Evolutionary conservation across 371 early-diverging fungal species (phyloP).

Genomic region (Mortierella sp.): DNA sequence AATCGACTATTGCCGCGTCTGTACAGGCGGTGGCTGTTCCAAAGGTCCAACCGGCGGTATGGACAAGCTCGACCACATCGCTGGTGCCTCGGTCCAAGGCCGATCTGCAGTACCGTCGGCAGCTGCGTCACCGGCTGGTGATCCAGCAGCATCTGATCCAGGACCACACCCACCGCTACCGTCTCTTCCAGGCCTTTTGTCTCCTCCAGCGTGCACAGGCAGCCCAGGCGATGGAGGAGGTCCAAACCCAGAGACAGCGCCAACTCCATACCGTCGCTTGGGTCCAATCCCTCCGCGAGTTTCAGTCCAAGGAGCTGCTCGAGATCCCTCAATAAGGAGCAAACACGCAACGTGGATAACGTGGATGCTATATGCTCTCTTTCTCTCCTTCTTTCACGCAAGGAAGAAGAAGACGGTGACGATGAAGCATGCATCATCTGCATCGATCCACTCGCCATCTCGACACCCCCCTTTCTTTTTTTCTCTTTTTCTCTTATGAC

Average conservation of each 20-base stretch:
- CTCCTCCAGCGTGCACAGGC: conserved; percentile 46
- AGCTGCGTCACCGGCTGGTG: conserved; percentile 38
- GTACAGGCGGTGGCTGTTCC: not conserved
- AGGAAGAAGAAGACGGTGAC: no score
- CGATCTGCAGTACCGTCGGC: conserved; percentile 36
- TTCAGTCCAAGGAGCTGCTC: conserved; percentile 20
- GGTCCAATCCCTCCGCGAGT: conserved; percentile 43
- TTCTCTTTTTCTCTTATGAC: conserved; percentile 1
- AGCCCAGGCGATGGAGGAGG: conserved; percentile 54
- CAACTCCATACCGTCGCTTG: conserved; percentile 53
- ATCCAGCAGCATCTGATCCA: conserved; percentile 51
- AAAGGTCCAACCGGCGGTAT: conserved; percentile 22
- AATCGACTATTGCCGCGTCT: not conserved
- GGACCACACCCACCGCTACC: conserved; percentile 48
- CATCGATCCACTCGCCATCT: not conserved
- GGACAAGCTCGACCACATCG: conserved; percentile 43
- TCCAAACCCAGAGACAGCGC: conserved; percentile 18
- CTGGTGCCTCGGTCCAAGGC: conserved; percentile 31
- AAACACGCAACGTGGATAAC: no score
- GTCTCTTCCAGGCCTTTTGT: conserved; percentile 49
- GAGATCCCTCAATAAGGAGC: conserved; percentile 41
- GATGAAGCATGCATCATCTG: no score
- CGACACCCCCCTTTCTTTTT: not conserved
- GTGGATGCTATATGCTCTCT: not conserved
- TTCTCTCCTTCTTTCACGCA: not conserved